Conservation (phyloP, 2,329 filamentous ascomycete genomes). For the Thelonectria discophora region DNA sequence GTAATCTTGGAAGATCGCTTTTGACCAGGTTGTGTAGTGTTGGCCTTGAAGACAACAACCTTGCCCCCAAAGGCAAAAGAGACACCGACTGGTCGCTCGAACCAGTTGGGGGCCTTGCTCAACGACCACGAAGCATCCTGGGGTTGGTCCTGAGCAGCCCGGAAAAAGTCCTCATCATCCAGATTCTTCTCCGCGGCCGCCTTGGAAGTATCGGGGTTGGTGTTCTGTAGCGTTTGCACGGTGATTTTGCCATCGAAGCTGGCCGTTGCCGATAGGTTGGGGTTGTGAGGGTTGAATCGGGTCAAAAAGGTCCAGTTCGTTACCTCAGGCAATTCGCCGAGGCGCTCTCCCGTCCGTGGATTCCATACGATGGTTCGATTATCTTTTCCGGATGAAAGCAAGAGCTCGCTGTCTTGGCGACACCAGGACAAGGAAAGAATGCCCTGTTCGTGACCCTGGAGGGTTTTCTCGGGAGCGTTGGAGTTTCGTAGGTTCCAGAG, state of each 20-base stretch:
- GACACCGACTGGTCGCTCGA: conserved; percentile 83
- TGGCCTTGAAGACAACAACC: conserved; percentile 76
- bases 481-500: conserved; percentile 97
- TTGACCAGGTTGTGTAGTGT: conserved; percentile 67
- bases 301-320: conserved; percentile 99
- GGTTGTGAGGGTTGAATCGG: conserved; percentile 92
- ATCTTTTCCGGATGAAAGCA: conserved; percentile 95
- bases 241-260: conserved; percentile 98
- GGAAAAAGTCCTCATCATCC: conserved; percentile 96
- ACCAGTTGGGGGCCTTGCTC: conserved; percentile 86
- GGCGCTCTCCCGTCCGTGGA: conserved; percentile 84
- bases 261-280: conserved; percentile 89
- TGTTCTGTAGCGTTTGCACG: conserved; percentile 93
- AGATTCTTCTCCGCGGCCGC: conserved; percentile 72
- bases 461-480: conserved; percentile 87
- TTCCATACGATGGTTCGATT: conserved; percentile 97
- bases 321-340: conserved; percentile 94
- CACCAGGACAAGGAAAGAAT: conserved; percentile 97
- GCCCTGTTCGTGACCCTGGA: conserved; percentile 93
- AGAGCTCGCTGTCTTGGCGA: conserved; percentile 83
- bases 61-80: conserved; percentile 97
- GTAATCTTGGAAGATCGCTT: conserved; percentile 77
- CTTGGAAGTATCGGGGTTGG: conserved; percentile 79
- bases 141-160: conserved; percentile 89
- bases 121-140: conserved; percentile 91